Evolutionary conservation across 805 yeast species (phyloP), one percentile per base, ranked within the genome.

Genomic region (Yarrowia alimentaria): DNA sequence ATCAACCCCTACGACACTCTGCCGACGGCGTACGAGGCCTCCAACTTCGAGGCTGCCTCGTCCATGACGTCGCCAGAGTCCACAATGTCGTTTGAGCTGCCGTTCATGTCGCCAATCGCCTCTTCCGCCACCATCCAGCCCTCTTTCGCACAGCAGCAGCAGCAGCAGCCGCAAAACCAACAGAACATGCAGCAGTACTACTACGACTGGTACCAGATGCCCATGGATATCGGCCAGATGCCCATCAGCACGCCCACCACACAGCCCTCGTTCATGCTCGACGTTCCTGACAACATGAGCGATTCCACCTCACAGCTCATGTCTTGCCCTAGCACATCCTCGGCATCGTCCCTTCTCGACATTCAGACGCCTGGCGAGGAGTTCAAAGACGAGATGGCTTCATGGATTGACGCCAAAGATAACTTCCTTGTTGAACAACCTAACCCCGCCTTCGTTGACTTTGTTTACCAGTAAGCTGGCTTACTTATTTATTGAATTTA

Each of bases 341-440:
- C 47, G 32, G 26, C 47, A 28, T 40, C 47, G 10, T 40, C 47
- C 28, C 47, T 40, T 13, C 14, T 40, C 33, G 47, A 40, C 47
- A 33, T 26, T 40, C 47, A 40, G 33, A 26, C 47, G 26, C 47
- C 47, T 4, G 33, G 47, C 19, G 47, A 40, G 19, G 33, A 40
- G 37, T 43, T 43, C 37, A 43, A 22, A 6, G 50, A 43, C n/a
- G 50, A 43, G 30, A 43, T 43, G 50, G 50, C 50, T 9, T 43
- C 37, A 8, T 43, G 50, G 50, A 31, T 43, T 31, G 50, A 43
- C 24, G 31, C 29, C 50, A 30, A 43, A 21, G 37, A 43, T 18
- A 5, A 37, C n/a, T 31, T 30, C 17, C 14, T 29, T n/a, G 33
- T 40, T 19, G 33, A 40, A 24, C 47, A 26, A 16, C n/a, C n/a